Evolutionary conservation across 129 eudicot species (phyloP), one percentile per base, ranked within the genome.

Genomic region (Tanacetum coccineum): DNA sequence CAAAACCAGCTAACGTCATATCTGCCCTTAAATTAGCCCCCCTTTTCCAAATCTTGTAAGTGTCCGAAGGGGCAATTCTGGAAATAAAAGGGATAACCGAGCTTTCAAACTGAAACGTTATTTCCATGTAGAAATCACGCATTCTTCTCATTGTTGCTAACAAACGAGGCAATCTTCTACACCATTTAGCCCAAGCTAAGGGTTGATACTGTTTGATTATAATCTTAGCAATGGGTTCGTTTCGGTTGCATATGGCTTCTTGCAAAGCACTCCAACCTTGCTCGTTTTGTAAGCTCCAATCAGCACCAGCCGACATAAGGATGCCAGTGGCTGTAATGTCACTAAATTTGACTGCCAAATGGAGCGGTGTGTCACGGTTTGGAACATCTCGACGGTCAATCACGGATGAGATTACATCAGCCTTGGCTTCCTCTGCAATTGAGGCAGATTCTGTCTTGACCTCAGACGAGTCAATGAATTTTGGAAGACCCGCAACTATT

Each of bases 1-100:
- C 86, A n/a, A 81, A 81, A 15, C 86, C 86, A 2, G 86, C 86
- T 66, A 81, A 67, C 13, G 86, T 81, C 82, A 70, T 81, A 64
- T 81, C 86, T 1, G 86, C 82, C 77, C 86, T 63, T 52, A 81
- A 54, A 61, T 74, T 81, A 2, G 86, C 80, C 17, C 86, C 86
- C 3, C 82, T 51, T 39, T 81, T 81, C 86, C 86, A 81, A 1
- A 81, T 81, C 56, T 70, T 81, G 61, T 81, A 81, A 19, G 86
- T 81, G 65, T 81, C 86, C 19, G 86, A 81, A 28, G 86, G 86
- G n/a, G 86, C 86, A 40, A 77, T 81, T 9, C 86, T 22, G 11
- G 82, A 77, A 57, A 81, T 78, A 13, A 81, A 81, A 0, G 86
- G 86, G 47, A 81, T 74, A 3, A 81, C 86, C 14, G 86, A 74